phyloP scores from a whole-genome alignment of 2,329 filamentous ascomycete species.

The Fusarium zealandicum region DNA sequence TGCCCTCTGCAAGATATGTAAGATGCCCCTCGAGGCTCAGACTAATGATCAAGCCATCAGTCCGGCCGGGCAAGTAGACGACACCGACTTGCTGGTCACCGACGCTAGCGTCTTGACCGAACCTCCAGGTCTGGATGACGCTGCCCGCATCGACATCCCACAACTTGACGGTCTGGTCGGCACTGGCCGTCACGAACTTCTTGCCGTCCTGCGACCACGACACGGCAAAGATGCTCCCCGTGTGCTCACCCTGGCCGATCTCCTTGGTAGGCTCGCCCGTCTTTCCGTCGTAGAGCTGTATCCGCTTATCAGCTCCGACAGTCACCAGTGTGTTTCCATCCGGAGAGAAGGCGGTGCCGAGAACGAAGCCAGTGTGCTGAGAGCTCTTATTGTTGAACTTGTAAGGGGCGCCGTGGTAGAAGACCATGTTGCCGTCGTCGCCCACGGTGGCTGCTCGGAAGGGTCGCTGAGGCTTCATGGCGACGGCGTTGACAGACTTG shows the following conservation, averaged over 20 bases:
- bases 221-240: slow-evolving; percentile 89
- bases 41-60: slow-evolving; percentile 88
- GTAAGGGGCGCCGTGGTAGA: slow-evolving; percentile 93
- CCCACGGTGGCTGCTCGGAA: slow-evolving; percentile 88
- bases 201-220: slow-evolving; percentile 90
- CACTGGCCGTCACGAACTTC: slow-evolving; percentile 87
- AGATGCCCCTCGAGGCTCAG: slow-evolving; percentile 88
- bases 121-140: slow-evolving; percentile 80
- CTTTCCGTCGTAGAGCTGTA: slow-evolving; percentile 96
- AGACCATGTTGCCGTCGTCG: slow-evolving; percentile 88
- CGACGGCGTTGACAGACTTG: slow-evolving; percentile 87
- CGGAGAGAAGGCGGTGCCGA: slow-evolving; percentile 87
- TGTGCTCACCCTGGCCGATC: slow-evolving; percentile 85
- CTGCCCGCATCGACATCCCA: slow-evolving; percentile 89
- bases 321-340: slow-evolving; percentile 84
- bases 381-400: slow-evolving; percentile 89
- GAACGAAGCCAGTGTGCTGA: slow-evolving; percentile 87
- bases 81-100: slow-evolving; percentile 93
- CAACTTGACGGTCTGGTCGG: slow-evolving; percentile 91
- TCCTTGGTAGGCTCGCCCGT: slow-evolving; percentile 82
- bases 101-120: slow-evolving; percentile 80
- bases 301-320: slow-evolving; percentile 89
- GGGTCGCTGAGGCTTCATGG: slow-evolving; percentile 88
- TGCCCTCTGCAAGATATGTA: slow-evolving; percentile 83
- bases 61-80: slow-evolving; percentile 83